Percentiles rank a stretch among this genome's conserved stretches.
Conservation (phyloP, 345 rosid genomes). For the Mallotus nudiflorus region DNA sequence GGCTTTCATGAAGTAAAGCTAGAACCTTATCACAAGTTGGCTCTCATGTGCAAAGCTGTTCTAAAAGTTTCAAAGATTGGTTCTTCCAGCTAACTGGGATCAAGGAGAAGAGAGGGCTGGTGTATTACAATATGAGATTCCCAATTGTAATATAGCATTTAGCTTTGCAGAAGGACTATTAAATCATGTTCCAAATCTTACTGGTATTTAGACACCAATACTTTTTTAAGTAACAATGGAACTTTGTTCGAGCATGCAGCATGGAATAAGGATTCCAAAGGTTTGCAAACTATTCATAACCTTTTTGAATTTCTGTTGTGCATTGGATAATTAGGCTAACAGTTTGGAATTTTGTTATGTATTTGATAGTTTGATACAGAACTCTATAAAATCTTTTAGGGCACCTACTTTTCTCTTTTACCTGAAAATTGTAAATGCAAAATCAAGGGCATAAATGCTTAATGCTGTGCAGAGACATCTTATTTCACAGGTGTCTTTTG, state of each 20-base stretch:
- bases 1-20: constrained; percentile 18
- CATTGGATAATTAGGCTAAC: background rate
- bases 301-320: background rate
- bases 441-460: no score
- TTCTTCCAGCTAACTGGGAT: constrained; percentile 26
- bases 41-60: constrained; percentile 40
- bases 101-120: constrained; percentile 33
- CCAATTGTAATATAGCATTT: constrained; percentile 45
- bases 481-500: no score
- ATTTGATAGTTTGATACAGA: no score
- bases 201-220: constrained; percentile 28
- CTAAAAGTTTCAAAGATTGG: constrained; percentile 49
- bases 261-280: constrained; percentile 31
- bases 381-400: background rate
- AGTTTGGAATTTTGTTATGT: background rate
- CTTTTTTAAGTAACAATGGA: constrained; percentile 24
- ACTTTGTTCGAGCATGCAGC: constrained; percentile 24
- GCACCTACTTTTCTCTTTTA: constrained; percentile 26
- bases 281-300: constrained; percentile 30
- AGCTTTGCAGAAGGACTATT: constrained; percentile 39
- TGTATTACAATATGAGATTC: constrained; percentile 42
- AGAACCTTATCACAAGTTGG: constrained; percentile 29
- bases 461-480: no score
- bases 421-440: no score
- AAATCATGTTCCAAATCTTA: constrained; percentile 28